Evolutionary conservation across 805 yeast genomes (phyloP).

Genomic region (Starmerella stellata): DNA sequence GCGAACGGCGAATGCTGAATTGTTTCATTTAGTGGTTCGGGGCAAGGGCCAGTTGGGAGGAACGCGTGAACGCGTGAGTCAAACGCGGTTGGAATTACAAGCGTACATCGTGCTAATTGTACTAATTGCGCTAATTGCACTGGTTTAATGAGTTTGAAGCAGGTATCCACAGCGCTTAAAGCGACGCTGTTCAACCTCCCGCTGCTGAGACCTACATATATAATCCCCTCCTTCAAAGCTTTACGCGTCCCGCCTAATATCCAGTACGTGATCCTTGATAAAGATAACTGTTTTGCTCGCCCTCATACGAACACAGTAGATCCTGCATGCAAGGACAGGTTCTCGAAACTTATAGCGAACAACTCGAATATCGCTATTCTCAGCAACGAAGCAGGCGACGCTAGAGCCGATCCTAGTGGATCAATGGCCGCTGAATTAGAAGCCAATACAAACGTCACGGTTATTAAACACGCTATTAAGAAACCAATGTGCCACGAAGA

Average conservation of each 20-base stretch:
- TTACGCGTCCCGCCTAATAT: conserved; percentile 23
- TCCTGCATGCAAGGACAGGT: conserved; percentile 29
- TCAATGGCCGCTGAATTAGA: conserved; percentile 48
- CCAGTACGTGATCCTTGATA: conserved; percentile 71
- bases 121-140: no score
- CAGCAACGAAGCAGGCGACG: conserved; percentile 76
- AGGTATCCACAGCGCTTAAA: background rate
- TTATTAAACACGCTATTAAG: conserved; percentile 21
- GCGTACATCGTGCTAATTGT: no score
- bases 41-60: no score
- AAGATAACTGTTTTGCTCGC: conserved; percentile 86
- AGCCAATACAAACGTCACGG: conserved; percentile 28
- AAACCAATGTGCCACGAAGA: conserved; percentile 35
- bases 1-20: no score
- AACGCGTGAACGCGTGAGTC: no score
- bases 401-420: conserved; percentile 47
- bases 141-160: no score
- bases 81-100: no score
- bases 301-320: conserved; percentile 66
- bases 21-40: no score
- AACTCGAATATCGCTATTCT: conserved; percentile 48
- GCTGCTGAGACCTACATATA: conserved; percentile 13
- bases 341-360: conserved; percentile 9
- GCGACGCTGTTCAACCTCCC: background rate
- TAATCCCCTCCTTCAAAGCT: conserved; percentile 9